phyloP scores from a whole-genome alignment of 1,139 yeast genomes.

The Pichia sp. region DNA sequence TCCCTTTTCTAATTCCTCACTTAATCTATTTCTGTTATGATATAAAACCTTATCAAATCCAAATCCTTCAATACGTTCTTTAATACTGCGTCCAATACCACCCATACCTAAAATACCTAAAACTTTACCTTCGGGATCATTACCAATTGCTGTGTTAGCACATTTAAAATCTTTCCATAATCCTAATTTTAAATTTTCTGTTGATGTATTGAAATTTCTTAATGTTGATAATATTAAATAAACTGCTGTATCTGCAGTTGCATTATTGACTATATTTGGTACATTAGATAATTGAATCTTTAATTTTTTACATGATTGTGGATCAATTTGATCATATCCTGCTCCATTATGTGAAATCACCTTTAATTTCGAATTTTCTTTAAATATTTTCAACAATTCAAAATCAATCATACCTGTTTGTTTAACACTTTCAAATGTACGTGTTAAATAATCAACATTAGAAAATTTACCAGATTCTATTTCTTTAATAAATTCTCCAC shows the following conservation, averaged over 20 bases:
- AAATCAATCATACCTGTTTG: constrained; percentile 72
- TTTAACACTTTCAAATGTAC: constrained; percentile 31
- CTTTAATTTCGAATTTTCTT: constrained; percentile 44
- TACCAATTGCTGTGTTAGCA: constrained; percentile 44
- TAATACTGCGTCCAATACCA: constrained; percentile 70
- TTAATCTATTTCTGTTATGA: constrained; percentile 53
- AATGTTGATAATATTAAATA: constrained; percentile 59
- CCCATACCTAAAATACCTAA: constrained; percentile 79
- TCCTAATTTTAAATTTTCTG: constrained; percentile 45
- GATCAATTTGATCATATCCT: constrained; percentile 83
- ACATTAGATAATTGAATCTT: constrained; percentile 66
- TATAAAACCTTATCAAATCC: constrained; percentile 58
- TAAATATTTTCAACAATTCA: constrained; percentile 58
- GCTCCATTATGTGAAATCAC: constrained; percentile 82
- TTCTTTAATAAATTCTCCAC: constrained; percentile 49
- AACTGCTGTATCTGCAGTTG: constrained; percentile 79
- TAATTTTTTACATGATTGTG: constrained; percentile 41
- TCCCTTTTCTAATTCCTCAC: constrained; percentile 45
- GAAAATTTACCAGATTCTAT: constrained; percentile 41
- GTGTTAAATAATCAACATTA: constrained; percentile 41
- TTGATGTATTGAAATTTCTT: constrained; percentile 53
- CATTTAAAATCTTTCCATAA: constrained; percentile 45
- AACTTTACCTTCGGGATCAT: constrained; percentile 57
- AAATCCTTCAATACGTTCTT: constrained; percentile 58
- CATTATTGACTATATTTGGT: constrained; percentile 65